Evolutionary conservation across 441 rosid genomes (phyloP), one percentile per base, ranked within the genome.

Genomic region (Erodium texanum): DNA sequence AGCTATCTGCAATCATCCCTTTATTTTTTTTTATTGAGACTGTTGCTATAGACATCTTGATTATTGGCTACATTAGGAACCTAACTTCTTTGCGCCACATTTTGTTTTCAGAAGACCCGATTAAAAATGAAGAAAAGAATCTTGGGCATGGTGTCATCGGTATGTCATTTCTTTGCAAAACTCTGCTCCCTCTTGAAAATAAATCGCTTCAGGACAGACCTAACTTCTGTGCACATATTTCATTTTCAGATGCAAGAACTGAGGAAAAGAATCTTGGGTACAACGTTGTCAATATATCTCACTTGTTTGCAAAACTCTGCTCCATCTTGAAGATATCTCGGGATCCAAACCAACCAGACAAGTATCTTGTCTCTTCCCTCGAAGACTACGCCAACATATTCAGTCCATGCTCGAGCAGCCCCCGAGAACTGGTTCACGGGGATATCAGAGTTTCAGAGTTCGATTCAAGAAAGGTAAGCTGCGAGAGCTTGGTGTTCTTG

Each of bases 251-350:
- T 69, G 67, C 65, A 1, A 69, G 29, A 70, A 69, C 71, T 43
- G 84, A 81, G 69, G 80, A 68, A 73, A 79, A 76, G 70, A 75
- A 69, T 76, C 91, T 87, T 24, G 97, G 96, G 54, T 85, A 81
- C 38, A 79, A 80, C 16, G 92, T 79, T 19, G 76, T 90, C 70
- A 83, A 71, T 79, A 79, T 87, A 56, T 89, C 86, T 70, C 78
- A 87, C 58, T 78, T 90, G 74, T 93, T 93, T 71, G 92, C 82
- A 7, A 93, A 85, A 79, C 80, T 90, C 7, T 74, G 81, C 79
- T 75, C 79, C 74, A 74, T 89, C 66, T 79, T 84, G 73, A 90
- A 82, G 78, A 72, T 82, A 58, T 70, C 66, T 59, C 77, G 82
- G 62, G 70, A 76, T 27, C 29, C 29, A 1, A 27, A 27, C 29